Percentiles rank a stretch among this genome's conserved stretches.
Evolutionary conservation across 345 rosid species (phyloP).

Genomic region (Bruguiera parviflora): DNA sequence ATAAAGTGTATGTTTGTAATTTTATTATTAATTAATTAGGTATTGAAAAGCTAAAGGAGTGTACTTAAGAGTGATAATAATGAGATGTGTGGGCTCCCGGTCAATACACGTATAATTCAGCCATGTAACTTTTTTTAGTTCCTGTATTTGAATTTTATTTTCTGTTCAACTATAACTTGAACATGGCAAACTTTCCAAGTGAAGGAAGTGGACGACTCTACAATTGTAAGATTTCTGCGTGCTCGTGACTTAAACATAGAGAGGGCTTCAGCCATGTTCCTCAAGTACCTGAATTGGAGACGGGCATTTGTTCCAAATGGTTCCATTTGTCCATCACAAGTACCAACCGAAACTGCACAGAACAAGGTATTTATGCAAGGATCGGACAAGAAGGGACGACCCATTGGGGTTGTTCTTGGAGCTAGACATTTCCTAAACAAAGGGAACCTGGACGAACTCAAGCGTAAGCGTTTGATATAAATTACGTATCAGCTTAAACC

Average conservation of each 20-base stretch:
- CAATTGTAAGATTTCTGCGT: slow-evolving; percentile 41
- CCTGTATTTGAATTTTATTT: neutral
- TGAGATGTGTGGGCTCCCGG: too few relatives aligned
- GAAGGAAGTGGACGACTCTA: slow-evolving; percentile 44
- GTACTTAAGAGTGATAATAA: too few relatives aligned
- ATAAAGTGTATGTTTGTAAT: too few relatives aligned
- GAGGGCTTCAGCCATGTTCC: slow-evolving; percentile 41
- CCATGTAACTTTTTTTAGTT: neutral
- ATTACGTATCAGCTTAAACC: neutral
- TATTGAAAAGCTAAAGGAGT: too few relatives aligned
- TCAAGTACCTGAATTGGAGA: slow-evolving; percentile 46
- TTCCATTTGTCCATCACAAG: slow-evolving; percentile 25
- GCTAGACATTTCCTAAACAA: slow-evolving; percentile 38
- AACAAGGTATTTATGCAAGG: slow-evolving; percentile 52
- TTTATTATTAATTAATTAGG: too few relatives aligned
- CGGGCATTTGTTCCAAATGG: slow-evolving; percentile 36
- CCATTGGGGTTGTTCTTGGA: slow-evolving; percentile 26
- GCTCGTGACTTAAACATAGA: slow-evolving; percentile 42
- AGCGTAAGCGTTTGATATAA: slow-evolving; percentile 28
- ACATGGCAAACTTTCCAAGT: neutral
- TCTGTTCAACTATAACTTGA: neutral
- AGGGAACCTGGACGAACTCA: slow-evolving; percentile 37
- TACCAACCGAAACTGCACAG: slow-evolving; percentile 33
- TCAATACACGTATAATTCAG: too few relatives aligned
- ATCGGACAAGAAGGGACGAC: slow-evolving; percentile 40